These are phyloP conservation scores for Rhinocladiella similis DNA, from an alignment of 2,329 filamentous ascomycete species.

Conservation along the genomic window DNA sequence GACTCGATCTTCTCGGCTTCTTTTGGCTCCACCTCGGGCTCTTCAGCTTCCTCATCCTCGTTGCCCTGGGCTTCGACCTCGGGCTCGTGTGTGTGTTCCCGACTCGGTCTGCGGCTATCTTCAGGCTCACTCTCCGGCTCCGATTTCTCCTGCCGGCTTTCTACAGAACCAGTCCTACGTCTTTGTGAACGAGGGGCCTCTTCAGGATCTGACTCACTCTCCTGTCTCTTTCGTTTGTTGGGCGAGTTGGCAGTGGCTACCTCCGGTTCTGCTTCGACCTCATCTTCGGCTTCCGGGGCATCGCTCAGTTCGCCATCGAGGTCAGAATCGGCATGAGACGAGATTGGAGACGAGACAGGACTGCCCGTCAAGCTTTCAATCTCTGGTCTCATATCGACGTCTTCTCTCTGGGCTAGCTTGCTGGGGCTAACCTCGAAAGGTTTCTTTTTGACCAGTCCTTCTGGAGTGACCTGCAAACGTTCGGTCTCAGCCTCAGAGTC, in stretches of 20 bases:
- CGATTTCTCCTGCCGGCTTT: constrained; percentile 35
- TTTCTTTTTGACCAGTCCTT: constrained; percentile 57
- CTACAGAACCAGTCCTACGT: constrained; percentile 38
- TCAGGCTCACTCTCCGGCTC: constrained; percentile 27
- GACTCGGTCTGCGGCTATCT: constrained; percentile 32
- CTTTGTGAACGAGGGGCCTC: constrained; percentile 36
- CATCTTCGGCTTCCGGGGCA: constrained; percentile 23
- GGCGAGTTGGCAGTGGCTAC: constrained; percentile 10
- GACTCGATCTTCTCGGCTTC: constrained; percentile 62
- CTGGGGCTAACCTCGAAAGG: constrained; percentile 70
- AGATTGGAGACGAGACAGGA: constrained; percentile 28
- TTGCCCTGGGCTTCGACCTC: constrained; percentile 34
- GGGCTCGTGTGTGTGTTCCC: constrained; percentile 34
- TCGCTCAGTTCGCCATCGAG: constrained; percentile 26
- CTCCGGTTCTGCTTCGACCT: constrained; percentile 22
- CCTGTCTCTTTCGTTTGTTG: constrained; percentile 38
- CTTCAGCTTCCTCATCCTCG: constrained; percentile 50
- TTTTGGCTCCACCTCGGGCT: constrained; percentile 37
- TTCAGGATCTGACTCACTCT: constrained; percentile 23
- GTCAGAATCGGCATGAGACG: constrained; percentile 26
- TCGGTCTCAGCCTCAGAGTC: constrained; percentile 93
- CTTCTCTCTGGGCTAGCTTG: constrained; percentile 63
- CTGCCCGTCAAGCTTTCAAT: constrained; percentile 40
- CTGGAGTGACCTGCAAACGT: constrained; percentile 84
- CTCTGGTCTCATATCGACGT: constrained; percentile 28